These are phyloP conservation scores for Moesziomyces parantarcticus DNA, from an alignment of 1,284 basidiomycete genomes.

Conservation along the genomic window DNA sequence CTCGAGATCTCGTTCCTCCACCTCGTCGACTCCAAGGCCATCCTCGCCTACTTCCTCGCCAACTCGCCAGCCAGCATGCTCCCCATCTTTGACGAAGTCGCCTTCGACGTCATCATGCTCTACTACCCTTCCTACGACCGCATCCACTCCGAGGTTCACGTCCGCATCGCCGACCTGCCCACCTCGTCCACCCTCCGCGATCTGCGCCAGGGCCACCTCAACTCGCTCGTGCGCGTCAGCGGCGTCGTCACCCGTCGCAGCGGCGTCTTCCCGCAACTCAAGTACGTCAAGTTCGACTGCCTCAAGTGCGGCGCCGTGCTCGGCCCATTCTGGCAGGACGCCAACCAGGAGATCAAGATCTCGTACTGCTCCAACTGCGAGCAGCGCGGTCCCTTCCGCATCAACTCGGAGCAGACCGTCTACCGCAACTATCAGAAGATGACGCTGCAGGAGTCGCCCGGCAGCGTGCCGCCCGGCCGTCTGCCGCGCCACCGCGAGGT, in stretches of 20 bases:
- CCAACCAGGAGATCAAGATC: conserved; percentile 90
- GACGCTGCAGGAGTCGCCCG: conserved; percentile 98
- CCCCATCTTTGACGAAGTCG: conserved; percentile 93
- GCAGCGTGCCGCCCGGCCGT: conserved; percentile 95
- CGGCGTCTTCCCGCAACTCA: conserved; percentile 97
- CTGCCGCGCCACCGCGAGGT: conserved; percentile 96
- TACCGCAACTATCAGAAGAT: conserved; percentile 99
- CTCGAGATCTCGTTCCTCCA: conserved; percentile 96
- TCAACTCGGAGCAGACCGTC: conserved; percentile 98
- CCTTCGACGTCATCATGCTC: conserved; percentile 89
- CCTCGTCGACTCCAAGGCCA: conserved; percentile 87
- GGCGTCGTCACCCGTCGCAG: conserved; percentile 97
- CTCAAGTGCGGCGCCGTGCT: conserved; percentile 81
- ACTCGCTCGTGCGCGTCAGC: conserved; percentile 92
- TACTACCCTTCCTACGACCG: conserved; percentile 96
- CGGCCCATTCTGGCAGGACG: conserved; percentile 98
- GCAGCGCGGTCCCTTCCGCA: conserved; percentile 90
- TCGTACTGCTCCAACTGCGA: conserved; percentile 88
- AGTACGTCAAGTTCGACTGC: conserved; percentile 99
- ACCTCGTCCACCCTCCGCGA: conserved; percentile 89
- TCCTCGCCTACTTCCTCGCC: conserved; percentile 95
- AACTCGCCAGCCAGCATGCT: conserved; percentile 94
- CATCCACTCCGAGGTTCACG: conserved; percentile 97
- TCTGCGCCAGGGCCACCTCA: conserved; percentile 89
- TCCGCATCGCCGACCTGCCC: conserved; percentile 93